These are phyloP conservation scores for Acanthamoeba triangularis DNA, from an alignment of 208 protist species.

Conservation along the genomic window DNA sequence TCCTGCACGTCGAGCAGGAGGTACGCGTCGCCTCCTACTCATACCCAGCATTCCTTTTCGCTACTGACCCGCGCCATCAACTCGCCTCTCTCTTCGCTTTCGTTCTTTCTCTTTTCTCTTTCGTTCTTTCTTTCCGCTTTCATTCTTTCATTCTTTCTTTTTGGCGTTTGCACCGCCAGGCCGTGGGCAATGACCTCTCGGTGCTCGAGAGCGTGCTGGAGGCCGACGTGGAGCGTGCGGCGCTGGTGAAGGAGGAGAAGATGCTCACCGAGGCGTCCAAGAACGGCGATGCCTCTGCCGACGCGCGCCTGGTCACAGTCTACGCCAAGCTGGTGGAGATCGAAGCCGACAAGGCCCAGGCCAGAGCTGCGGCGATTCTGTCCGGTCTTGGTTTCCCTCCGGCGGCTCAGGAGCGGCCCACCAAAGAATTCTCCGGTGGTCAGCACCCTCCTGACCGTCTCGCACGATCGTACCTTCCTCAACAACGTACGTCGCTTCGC, in stretches of 20 bases:
- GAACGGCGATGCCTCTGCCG: slow-evolving; percentile 65
- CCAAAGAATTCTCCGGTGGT: slow-evolving; percentile 94
- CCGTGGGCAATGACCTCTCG: slow-evolving; percentile 49
- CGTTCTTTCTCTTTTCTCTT: no score
- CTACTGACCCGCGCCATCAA: no score
- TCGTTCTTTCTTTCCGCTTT: no score
- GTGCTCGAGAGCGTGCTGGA: slow-evolving; percentile 76
- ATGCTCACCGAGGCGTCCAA: slow-evolving; percentile 20
- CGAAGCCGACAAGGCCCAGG: slow-evolving; percentile 70
- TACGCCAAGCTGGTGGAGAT: slow-evolving; percentile 60
- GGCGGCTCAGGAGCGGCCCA: slow-evolving; percentile 77
- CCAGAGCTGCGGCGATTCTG: slow-evolving; percentile 91
- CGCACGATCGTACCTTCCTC: slow-evolving; percentile 98
- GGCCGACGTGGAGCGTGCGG: slow-evolving; percentile 64
- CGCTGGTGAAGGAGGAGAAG: slow-evolving; percentile 63
- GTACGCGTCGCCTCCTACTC: slow-evolving; percentile 80
- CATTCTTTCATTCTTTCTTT: no score
- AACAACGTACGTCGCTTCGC: slow-evolving; percentile 92
- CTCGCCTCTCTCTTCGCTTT: no score
- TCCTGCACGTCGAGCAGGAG: slow-evolving; percentile 70
- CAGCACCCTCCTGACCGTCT: slow-evolving; percentile 97
- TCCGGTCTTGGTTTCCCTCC: slow-evolving; percentile 96
- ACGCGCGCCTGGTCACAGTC: slow-evolving; percentile 10
- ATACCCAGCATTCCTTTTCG: no score
- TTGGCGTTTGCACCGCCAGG: background rate